Base-by-base conservation (phyloP, 163 green algal species). In the Volvox carteri region DNA sequence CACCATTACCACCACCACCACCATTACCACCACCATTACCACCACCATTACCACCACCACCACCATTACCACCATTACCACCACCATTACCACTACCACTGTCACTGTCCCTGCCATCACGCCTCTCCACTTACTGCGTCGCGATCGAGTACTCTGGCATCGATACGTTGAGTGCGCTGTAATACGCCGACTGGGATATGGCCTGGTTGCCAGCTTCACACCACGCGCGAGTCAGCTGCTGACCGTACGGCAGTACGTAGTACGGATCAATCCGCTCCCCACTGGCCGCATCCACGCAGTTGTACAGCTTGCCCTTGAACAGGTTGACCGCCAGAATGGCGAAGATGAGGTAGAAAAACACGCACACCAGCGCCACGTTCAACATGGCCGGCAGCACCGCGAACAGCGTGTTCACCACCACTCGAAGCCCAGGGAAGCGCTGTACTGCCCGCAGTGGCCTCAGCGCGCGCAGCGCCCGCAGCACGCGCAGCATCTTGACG, bases 271-370 rank as follows among this genome's bases (percentile, higher is more conserved):
- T 79, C 54, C 79, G 42, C 12, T 91, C 78, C 35, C 91, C 92
- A 0, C 8, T 37, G 2, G 67, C 37, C 14, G 73, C n/a, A 12
- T 93, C 91, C 21, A 89, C 60, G 46, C 74, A 90, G 37, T 58
- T 70, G 84, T 39, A 94, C 44, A 68, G 70, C 84, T 92, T 65
- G 50, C 70, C 70, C 54, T 84, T 79, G 72, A 95, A 77, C 16
- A 96, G 87, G 80, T 94, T 94, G 18, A 95, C 56, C 16, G 90
- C 88, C 44, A 96, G 84, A 73, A 96, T 96, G 56, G 74, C 93
- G 78, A 96, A 96, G 65, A 96, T 95, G 75, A 96, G 80, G 88
- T 94, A 96, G 91, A 97, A 95, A 16, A 96, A 89, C 12, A 92
- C 5, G 81, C 90, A 95, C 25, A 97, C 93, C 7, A 96, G 91